Evolutionary conservation across 2,329 filamentous ascomycete species (phyloP), one percentile per base, ranked within the genome.

Genomic region (Plectosphaerella cucumerina): DNA sequence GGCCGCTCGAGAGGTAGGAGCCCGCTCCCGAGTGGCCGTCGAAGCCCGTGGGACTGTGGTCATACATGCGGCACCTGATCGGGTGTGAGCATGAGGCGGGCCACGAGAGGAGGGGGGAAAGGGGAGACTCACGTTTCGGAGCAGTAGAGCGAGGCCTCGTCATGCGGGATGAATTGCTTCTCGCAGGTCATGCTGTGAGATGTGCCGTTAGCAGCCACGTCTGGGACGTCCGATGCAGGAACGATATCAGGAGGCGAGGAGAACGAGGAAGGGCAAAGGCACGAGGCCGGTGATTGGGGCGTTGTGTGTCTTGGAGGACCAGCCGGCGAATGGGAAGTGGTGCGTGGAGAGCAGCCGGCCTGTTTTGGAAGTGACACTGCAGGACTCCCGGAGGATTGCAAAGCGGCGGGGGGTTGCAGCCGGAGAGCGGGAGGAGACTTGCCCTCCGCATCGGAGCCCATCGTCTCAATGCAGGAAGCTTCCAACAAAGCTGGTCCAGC

Each of bases 131-230:
- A 84, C 80, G 72, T 68, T 62, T 85, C 81, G 35, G 82, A 85
- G 66, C 82, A 86, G 69, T 85, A 86, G 42, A 85, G 65, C 54
- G 75, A 73, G 55, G 73, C 77, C 58, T 80, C 80, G 60, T 81
- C 77, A 39, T 75, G 71, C 47, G 81, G 75, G 21, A 82, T 66
- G 63, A 85, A 85, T 67, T 85, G 81, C 68, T 85, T 85, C 64
- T 85, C 82, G 65, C 82, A 86, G 10, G 76, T 79, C 82, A 85
- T 85, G 67, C 82, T 86, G 59, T 44, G 59, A 48, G 48, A 53
- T 39, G 52, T 56, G 47, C 58, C 50, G 60, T 67, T 55, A 68
- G 67, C 60, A 45, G 26, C 52, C 59, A 54, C 53, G 47, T n/a
- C 17, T 37, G 26, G 49, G 35, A 48, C 21, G 15, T 48, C 55